Base-by-base conservation (phyloP, 495 filamentous ascomycete genomes). In the Talaromyces trachyspermus region DNA sequence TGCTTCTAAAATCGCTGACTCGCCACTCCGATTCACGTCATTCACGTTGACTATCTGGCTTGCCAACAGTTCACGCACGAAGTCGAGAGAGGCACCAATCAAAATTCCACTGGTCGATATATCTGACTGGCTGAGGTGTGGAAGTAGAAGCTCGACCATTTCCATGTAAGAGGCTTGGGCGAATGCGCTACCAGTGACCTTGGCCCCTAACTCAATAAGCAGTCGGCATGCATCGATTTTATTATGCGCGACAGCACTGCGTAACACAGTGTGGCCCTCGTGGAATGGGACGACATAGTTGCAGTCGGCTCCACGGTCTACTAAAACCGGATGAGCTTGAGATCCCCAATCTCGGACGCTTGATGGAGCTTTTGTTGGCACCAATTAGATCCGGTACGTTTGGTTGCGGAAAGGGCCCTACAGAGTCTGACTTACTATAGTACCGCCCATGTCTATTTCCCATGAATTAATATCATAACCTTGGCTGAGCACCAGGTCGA, bases 41-140 rank as follows among this genome's bases (percentile, higher is more conserved):
- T 43, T 43, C 41, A 43, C 41, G 15, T 43, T 32, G 25, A 43
- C 41, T 29, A 43, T 43, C 25, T 43, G 14, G 14, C 41, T 43
- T 43, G 25, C 25, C 41, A 43, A 43, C 41, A 43, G 25, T 1
- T 43, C 25, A 43, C 41, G 41, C 6, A 43, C 25, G 15, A 43
- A 43, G 41, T 7, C 41, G n/a, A 10, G 25, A 10, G 25, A 43
- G 14, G 41, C 41, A 43, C 19, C 3, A 43, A 18, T 32, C 24
- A 43, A 43, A 43, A 43, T 9, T 11, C 41, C 41, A 32, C 41
- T 43, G 25, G 41, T 32, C 41, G 41, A 43, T 43, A 43, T 43
- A 20, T 43, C 41, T 20, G 14, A 32, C 41, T 32, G 41, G 41
- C 41, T 43, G 25, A 43, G 41, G 25, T 43, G 14, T 43, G 25